Base-by-base conservation (phyloP, 345 rosid species). In the Acer yangbiense region DNA sequence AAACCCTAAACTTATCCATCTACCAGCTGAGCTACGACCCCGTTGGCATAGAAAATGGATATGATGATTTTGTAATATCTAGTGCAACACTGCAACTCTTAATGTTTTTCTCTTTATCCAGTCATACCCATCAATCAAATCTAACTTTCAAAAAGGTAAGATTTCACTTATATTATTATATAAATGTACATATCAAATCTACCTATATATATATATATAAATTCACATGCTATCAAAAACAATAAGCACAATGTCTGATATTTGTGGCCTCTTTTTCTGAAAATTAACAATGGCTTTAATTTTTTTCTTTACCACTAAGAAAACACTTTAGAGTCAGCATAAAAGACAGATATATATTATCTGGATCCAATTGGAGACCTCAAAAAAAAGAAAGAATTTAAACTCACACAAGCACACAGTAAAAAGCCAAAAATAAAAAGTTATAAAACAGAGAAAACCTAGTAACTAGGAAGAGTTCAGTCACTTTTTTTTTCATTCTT, bases 301-400 rank as follows among this genome's bases (percentile, higher is more conserved):
- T 7, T 72, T 76, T 62, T 72, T 76, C 81, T 76, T 70, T 54
- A 71, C 25, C 65, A 65, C 78, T 25, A 73, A 81, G 79, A 32
- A 73, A 76, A 69, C 44, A 20, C 65, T 29, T 27, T 69, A 35
- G 35, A 35, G 39, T 35, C 27, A 25, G 5, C 3, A 23, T 18
- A 11, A 54, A 29, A n/a, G n/a, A 25, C 12, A 65, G 21, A 23
- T 23, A 35, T 13, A 54, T 43, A 43, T 43, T 35, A 35, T 52
- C 35, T 39, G 54, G 75, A 72, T 78, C 20, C 77, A 67, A 32
- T 57, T 46, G 39, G 57, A 21, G 27, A 20, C 21, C 64, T 21
- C 1, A 9, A 9, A 17, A 21, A 52, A 72, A 23, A 23, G 25
- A 23, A 23, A 23, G 25, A 23, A 27, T 61, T 57, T 20, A 68